These are phyloP conservation scores for Trichophyton simii DNA, from an alignment of 2,329 filamentous ascomycete genomes.

Conservation along the genomic window DNA sequence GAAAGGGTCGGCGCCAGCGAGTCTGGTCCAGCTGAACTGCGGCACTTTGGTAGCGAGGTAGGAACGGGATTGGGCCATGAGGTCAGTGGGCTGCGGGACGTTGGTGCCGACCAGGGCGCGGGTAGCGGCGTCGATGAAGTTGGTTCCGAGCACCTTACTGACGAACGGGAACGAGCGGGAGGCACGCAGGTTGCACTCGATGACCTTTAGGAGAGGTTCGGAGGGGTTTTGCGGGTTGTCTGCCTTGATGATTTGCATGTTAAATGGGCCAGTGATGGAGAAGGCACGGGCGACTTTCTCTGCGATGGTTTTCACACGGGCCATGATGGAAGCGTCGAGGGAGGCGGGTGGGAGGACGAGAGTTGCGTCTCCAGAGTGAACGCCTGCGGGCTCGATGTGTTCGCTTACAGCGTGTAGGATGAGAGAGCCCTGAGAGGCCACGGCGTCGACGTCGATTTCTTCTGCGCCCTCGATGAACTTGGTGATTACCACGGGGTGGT, in stretches of 20 bases:
- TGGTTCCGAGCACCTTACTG: constrained; percentile 88
- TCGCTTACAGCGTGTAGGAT: constrained; percentile 87
- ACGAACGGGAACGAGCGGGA: constrained; percentile 98
- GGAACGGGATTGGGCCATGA: constrained; percentile 79
- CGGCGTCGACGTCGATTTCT: constrained; percentile 93
- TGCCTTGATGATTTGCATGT: constrained; percentile 99
- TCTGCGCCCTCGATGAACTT: constrained; percentile 96
- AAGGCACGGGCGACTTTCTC: constrained; percentile 93
- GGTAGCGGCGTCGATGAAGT: constrained; percentile 93
- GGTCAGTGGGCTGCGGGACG: constrained; percentile 71
- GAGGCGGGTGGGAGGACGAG: constrained; percentile 77
- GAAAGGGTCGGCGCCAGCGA: constrained; percentile 93
- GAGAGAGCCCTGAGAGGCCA: constrained; percentile 73
- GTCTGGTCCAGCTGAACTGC: constrained; percentile 97
- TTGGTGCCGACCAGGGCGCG: constrained; percentile 78
- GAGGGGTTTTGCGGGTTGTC: constrained; percentile 57
- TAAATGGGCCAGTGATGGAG: constrained; percentile 96
- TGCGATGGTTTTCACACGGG: constrained; percentile 86
- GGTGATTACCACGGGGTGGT: constrained; percentile 95
- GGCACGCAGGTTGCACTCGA: constrained; percentile 94
- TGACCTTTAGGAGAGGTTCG: constrained; percentile 75
- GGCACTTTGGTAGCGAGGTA: constrained; percentile 96
- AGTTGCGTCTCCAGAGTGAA: constrained; percentile 95
- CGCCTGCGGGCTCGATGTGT: constrained; percentile 92
- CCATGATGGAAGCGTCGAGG: constrained; percentile 65